phyloP scores from a whole-genome alignment of 2,329 filamentous ascomycete genomes.

The Stachybotrys chartarum region DNA sequence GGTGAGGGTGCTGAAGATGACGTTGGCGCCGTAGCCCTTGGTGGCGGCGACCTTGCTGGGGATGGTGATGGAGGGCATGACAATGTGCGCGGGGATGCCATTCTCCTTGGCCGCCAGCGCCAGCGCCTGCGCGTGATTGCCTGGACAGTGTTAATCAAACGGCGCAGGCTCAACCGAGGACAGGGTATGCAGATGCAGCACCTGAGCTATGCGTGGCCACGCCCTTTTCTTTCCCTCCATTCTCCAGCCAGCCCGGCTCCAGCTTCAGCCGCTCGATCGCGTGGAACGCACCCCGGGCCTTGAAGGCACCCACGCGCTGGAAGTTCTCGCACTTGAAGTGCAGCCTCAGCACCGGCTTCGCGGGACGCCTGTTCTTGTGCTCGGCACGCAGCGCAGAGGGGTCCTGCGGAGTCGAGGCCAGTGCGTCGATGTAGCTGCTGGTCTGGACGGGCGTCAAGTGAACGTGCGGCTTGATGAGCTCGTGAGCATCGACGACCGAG shows the following conservation, averaged over 20 bases:
- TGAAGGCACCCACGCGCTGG: constrained; percentile 78
- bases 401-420: constrained; percentile 61
- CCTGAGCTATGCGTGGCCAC: constrained; percentile 78
- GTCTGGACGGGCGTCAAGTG: constrained; percentile 72
- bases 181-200: neutral
- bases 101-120: constrained; percentile 65
- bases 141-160: constrained; percentile 28
- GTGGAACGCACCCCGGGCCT: constrained; percentile 74
- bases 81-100: constrained; percentile 65
- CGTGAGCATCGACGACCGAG: constrained; percentile 59
- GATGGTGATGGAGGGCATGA: constrained; percentile 73
- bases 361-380: constrained; percentile 44
- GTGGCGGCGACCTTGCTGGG: constrained; percentile 41
- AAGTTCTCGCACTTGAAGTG: constrained; percentile 88
- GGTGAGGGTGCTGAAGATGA: constrained; percentile 51
- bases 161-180: neutral
- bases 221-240: constrained; percentile 46
- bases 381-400: constrained; percentile 33
- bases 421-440: constrained; percentile 55
- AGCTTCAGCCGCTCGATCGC: constrained; percentile 58
- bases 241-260: constrained; percentile 47
- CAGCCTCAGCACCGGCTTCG: constrained; percentile 55
- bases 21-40: constrained; percentile 9
- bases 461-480: constrained; percentile 61
- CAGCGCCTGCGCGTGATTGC: constrained; percentile 81